A percentile compares a stretch with the other conserved stretches of the same genome.
These are phyloP conservation scores for Paratinospora sagittata DNA, from an alignment of 164 flowering plant species.

Conservation along the genomic window DNA sequence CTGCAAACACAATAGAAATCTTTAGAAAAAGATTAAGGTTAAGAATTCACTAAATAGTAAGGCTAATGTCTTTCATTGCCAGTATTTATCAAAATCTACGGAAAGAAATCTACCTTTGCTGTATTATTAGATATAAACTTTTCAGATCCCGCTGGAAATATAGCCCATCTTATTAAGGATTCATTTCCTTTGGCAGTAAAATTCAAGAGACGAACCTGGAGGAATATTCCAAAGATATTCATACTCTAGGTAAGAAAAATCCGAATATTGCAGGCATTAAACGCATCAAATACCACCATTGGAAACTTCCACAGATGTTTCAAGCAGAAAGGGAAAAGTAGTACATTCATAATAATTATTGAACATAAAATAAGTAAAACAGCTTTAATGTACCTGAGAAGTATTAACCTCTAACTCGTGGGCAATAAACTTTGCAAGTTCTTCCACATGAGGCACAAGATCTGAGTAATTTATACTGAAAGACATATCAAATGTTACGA, in stretches of 20 bases:
- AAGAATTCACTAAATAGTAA: not conserved
- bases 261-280: not conserved
- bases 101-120: conserved; percentile 41
- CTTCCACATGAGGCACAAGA: conserved; percentile 50
- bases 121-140: conserved; percentile 48
- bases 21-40: not conserved
- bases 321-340: not conserved
- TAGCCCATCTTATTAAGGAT: conserved; percentile 47
- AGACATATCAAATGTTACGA: conserved; percentile 50
- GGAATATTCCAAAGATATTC: conserved; percentile 4
- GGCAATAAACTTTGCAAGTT: conserved; percentile 47
- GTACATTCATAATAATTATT: not conserved
- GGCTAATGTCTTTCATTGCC: not conserved
- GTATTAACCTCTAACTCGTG: conserved; percentile 47
- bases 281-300: not conserved
- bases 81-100: not conserved
- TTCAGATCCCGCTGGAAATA: conserved; percentile 47
- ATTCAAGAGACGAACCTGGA: conserved; percentile 69
- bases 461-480: conserved; percentile 40
- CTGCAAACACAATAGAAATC: conserved; percentile 29
- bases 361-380: not conserved
- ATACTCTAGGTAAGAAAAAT: not conserved
- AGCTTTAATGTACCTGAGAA: conserved; percentile 54
- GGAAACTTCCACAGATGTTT: not conserved
- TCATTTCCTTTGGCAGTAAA: conserved; percentile 43